phyloP scores from a whole-genome alignment of 371 early-diverging fungal species.

The Rhizopus microsporus region DNA sequence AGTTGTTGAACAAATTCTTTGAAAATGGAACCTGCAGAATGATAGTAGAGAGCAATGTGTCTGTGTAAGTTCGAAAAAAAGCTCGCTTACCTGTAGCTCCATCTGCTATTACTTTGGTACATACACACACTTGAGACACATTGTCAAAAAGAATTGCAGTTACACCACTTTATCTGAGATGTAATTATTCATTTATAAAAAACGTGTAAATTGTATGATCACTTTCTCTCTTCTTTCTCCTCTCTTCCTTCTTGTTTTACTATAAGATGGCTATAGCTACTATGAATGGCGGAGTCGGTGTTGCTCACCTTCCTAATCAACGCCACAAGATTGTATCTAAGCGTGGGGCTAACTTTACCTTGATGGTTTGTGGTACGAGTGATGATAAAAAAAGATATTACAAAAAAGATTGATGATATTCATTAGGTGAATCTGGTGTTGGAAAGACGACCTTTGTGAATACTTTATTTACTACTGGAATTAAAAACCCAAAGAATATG shows the following conservation, averaged over 20 bases:
- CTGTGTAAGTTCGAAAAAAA: too few relatives aligned
- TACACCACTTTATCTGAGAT: conserved; percentile 5
- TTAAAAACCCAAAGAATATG: conserved; percentile 84
- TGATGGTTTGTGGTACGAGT: conserved; percentile 94
- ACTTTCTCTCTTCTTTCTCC: background rate
- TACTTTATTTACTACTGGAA: conserved; percentile 81
- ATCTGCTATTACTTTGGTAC: too few relatives aligned
- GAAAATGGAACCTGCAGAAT: too few relatives aligned
- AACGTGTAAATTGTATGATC: background rate
- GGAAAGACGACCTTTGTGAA: conserved; percentile 92
- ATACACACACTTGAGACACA: background rate
- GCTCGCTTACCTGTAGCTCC: too few relatives aligned
- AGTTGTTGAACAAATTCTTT: too few relatives aligned
- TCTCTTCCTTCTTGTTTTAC: background rate
- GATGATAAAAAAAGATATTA: background rate
- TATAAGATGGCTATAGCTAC: conserved; percentile 1
- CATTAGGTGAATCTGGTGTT: conserved; percentile 60
- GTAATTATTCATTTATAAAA: conserved; percentile 1
- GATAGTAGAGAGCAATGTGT: too few relatives aligned
- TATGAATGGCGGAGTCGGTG: conserved; percentile 2
- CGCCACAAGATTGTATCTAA: conserved; percentile 93
- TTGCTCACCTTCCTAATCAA: conserved; percentile 94
- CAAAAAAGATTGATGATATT: too few relatives aligned
- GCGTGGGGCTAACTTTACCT: conserved; percentile 90
- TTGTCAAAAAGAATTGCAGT: conserved; percentile 1